phyloP scores from a whole-genome alignment of 108 stramenopile species.

The Parmales sp. region DNA sequence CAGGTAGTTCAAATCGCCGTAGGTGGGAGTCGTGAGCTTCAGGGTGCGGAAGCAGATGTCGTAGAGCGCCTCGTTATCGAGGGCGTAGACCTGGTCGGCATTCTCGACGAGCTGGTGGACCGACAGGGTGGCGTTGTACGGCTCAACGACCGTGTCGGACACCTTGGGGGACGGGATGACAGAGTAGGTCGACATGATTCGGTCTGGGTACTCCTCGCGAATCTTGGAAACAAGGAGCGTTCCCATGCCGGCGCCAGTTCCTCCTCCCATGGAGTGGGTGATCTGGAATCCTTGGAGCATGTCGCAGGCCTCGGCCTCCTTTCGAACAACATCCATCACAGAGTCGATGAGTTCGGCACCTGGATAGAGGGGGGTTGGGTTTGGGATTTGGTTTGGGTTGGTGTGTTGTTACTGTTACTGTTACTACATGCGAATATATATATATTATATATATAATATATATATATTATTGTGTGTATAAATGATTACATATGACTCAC shows the following conservation, averaged over 20 bases:
- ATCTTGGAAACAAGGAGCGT: constrained; percentile 90
- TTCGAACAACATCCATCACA: constrained; percentile 84
- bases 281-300: constrained; percentile 78
- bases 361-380: too few relatives aligned
- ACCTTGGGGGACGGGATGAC: constrained; percentile 89
- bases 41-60: constrained; percentile 89
- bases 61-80: constrained; percentile 94
- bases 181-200: constrained; percentile 81
- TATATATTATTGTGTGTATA: too few relatives aligned
- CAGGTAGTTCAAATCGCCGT: constrained; percentile 87
- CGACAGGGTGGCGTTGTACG: constrained; percentile 94
- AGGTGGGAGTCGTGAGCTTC: constrained; percentile 79
- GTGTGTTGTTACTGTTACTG: too few relatives aligned
- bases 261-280: constrained; percentile 86
- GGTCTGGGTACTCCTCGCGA: constrained; percentile 90
- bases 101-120: constrained; percentile 95
- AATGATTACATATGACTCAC: too few relatives aligned
- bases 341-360: constrained; percentile 74
- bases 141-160: constrained; percentile 91
- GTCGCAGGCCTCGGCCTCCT: constrained; percentile 85
- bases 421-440: too few relatives aligned
- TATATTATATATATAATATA: too few relatives aligned
- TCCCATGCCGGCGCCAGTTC: constrained; percentile 85
- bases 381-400: too few relatives aligned
- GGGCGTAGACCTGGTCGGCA: constrained; percentile 88